Evolutionary conservation across 2,329 filamentous ascomycete species (phyloP).

Genomic region (Aspergillus ochraceoroseus): DNA sequence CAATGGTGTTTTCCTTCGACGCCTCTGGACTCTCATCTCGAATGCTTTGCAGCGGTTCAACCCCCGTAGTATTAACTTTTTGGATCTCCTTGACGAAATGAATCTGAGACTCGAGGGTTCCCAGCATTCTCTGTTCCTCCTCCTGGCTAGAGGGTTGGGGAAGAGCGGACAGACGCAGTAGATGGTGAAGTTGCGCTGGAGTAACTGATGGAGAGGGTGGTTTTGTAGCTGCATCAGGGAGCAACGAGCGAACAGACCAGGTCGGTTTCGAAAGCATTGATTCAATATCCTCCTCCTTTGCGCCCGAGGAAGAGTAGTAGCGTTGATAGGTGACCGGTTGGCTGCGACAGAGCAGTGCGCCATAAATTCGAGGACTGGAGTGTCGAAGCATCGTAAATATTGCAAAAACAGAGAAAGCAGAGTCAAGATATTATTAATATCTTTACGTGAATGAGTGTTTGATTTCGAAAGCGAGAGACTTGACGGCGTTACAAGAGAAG

Average conservation of each 20-base stretch:
- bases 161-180: constrained; percentile 83
- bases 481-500: too few species aligned
- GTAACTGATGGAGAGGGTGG: constrained; percentile 48
- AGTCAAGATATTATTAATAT: background rate
- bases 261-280: constrained; percentile 62
- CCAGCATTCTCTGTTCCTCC: constrained; percentile 66
- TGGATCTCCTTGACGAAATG: constrained; percentile 88
- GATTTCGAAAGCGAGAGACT: too few species aligned
- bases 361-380: constrained; percentile 15
- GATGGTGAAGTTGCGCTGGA: constrained; percentile 67
- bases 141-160: constrained; percentile 60
- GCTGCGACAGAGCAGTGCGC: constrained; percentile 14
- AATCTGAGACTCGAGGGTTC: constrained; percentile 73
- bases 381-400: constrained; percentile 15
- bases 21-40: constrained; percentile 60
- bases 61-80: constrained; percentile 64
- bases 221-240: constrained; percentile 48
- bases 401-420: background rate
- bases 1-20: constrained; percentile 38
- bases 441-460: too few species aligned
- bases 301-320: constrained; percentile 27
- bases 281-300: constrained; percentile 29
- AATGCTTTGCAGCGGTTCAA: constrained; percentile 71
- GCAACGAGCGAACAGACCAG: constrained; percentile 77
- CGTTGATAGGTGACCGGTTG: constrained; percentile 7